These are phyloP conservation scores for Leucocoprinus sp. DNA, from an alignment of 768 basidiomycete genomes.

Conservation along the genomic window DNA sequence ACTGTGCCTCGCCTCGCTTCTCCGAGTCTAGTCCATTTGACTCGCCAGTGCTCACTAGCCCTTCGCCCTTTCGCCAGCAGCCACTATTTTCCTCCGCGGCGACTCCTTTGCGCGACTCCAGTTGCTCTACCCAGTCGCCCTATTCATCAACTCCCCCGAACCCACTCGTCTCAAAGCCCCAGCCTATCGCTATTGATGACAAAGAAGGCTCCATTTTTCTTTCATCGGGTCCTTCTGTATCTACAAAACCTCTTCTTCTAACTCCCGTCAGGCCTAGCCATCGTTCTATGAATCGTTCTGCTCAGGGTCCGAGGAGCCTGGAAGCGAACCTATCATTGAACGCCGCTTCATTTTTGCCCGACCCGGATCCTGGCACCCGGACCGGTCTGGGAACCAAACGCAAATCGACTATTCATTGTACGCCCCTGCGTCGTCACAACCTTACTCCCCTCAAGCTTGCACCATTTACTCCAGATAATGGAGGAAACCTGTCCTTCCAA, in stretches of 20 bases:
- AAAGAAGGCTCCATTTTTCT: constrained; percentile 54
- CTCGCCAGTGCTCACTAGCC: constrained; percentile 49
- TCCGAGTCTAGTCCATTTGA: constrained; percentile 32
- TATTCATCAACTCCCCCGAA: constrained; percentile 29
- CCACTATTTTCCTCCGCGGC: constrained; percentile 27
- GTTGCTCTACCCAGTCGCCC: constrained; percentile 48
- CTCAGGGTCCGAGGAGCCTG: constrained; percentile 30
- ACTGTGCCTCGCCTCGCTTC: constrained; percentile 28
- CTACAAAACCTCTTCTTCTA: constrained; percentile 41
- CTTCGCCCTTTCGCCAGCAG: constrained; percentile 50
- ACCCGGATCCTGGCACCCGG: constrained; percentile 19
- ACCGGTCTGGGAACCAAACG: constrained; percentile 54
- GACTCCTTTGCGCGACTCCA: constrained; percentile 23
- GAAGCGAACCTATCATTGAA: constrained; percentile 19
- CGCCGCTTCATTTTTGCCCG: constrained; percentile 15
- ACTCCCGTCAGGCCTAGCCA: constrained; percentile 53
- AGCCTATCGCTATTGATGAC: constrained; percentile 40
- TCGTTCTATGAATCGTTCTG: constrained; percentile 30
- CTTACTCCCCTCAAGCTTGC: constrained; percentile 41
- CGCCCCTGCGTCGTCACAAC: constrained; percentile 46
- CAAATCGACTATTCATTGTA: constrained; percentile 48
- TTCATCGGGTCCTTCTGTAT: constrained; percentile 36
- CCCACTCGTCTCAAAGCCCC: constrained; percentile 22
- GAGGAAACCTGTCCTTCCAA: constrained; percentile 29
- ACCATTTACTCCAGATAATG: constrained; percentile 22